Percentiles rank a stretch among this genome's conserved stretches.
These are phyloP conservation scores for Coemansia sp. DNA, from an alignment of 192 early-diverging fungal species.

Conservation along the genomic window DNA sequence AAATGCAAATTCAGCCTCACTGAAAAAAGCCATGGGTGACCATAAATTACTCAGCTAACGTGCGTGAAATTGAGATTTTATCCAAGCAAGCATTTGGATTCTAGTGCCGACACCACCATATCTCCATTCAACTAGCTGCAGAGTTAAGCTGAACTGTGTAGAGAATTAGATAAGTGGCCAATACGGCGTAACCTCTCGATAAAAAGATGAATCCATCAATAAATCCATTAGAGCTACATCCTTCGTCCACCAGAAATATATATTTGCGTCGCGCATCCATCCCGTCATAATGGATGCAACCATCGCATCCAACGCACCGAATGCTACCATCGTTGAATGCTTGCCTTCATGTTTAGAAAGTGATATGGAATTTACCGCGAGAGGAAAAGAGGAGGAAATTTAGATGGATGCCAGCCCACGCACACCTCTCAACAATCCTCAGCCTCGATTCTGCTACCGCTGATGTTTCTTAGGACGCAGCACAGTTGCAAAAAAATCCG, in stretches of 20 bases:
- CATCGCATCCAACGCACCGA: conserved; percentile 19
- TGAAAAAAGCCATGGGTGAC: not conserved
- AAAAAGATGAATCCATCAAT: conserved; percentile 29
- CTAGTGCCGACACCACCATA: not conserved
- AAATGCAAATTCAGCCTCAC: not conserved
- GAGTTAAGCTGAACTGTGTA: not conserved
- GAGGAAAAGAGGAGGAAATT: conserved; percentile 37
- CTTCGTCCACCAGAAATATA: not conserved
- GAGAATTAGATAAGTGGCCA: not conserved
- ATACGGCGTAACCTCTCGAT: not conserved
- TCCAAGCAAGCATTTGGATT: not conserved
- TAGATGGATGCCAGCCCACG: conserved; percentile 1
- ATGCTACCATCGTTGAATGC: conserved; percentile 18
- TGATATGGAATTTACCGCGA: conserved; percentile 31
- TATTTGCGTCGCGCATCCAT: conserved; percentile 14
- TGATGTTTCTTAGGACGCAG: not conserved
- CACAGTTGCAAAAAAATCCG: conserved; percentile 1
- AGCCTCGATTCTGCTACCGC: not conserved
- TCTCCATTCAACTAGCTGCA: not conserved
- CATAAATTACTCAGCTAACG: not conserved
- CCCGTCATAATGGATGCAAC: conserved; percentile 3
- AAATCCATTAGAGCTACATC: conserved; percentile 1
- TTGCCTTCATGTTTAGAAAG: conserved; percentile 49
- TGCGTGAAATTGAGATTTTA: not conserved
- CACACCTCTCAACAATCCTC: conserved; percentile 5